phyloP scores from a whole-genome alignment of 768 basidiomycete species.

The Xanthoconium purpureum region DNA sequence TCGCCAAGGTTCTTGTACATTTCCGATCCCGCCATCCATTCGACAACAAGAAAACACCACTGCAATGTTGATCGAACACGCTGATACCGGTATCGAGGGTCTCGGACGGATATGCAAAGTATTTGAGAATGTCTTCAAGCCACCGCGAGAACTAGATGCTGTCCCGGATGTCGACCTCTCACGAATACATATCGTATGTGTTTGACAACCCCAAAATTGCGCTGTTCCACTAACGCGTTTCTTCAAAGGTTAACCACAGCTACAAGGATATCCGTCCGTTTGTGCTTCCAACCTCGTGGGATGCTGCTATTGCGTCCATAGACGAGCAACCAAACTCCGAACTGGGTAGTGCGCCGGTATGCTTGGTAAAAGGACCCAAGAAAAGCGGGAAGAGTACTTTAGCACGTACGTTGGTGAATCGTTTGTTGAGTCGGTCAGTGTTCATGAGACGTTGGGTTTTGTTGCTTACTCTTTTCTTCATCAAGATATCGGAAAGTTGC shows the following conservation, averaged over 20 bases:
- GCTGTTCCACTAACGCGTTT: constrained; percentile 15
- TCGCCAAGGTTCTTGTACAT: constrained; percentile 11
- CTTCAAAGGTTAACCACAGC: constrained; percentile 22
- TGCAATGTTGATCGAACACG: constrained; percentile 55
- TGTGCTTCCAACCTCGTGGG: constrained; percentile 37
- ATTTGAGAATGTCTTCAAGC: constrained; percentile 62
- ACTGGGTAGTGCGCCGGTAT: constrained; percentile 37
- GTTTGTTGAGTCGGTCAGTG: constrained; percentile 53
- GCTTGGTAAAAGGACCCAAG: constrained; percentile 80
- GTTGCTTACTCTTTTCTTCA: background rate
- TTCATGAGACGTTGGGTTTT: background rate
- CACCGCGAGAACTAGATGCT: constrained; percentile 32
- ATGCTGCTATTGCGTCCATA: constrained; percentile 23
- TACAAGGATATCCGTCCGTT: constrained; percentile 35
- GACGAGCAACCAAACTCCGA: background rate
- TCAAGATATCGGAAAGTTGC: constrained; percentile 76
- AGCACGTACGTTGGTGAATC: constrained; percentile 69
- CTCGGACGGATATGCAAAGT: constrained; percentile 60
- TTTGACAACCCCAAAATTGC: background rate
- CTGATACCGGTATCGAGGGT: constrained; percentile 61
- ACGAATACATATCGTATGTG: constrained; percentile 48
- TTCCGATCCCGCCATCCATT: constrained; percentile 11
- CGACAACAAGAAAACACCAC: constrained; percentile 25
- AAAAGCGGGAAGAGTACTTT: constrained; percentile 91
- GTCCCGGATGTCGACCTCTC: constrained; percentile 43